Percentiles rank a stretch among this genome's conserved stretches.
phyloP scores from a whole-genome alignment of 441 rosid genomes.

The Croton laevigatus region DNA sequence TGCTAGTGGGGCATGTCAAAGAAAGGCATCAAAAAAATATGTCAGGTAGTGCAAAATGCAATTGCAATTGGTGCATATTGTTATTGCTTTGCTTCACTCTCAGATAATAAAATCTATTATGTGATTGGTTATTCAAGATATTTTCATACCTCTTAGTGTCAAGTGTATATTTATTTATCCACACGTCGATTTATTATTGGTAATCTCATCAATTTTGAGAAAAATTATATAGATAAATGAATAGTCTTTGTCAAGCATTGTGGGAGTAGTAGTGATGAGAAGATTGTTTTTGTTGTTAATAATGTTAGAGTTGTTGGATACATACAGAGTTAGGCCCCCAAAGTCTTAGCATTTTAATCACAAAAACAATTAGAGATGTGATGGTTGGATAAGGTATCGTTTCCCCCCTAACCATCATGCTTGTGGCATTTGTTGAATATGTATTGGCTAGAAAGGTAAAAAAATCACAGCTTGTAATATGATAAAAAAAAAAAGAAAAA shows the following conservation, averaged over 20 bases:
- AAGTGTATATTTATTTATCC: no score
- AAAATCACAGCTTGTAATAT: conserved; percentile 23
- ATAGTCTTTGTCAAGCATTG: conserved; percentile 22
- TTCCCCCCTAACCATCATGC: conserved; percentile 10
- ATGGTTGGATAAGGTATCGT: conserved; percentile 15
- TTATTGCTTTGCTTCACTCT: neutral
- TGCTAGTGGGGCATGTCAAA: conserved; percentile 8
- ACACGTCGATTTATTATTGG: no score
- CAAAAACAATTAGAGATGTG: conserved; percentile 15
- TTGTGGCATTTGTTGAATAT: conserved; percentile 17
- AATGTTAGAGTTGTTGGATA: conserved; percentile 29
- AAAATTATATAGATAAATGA: no score
- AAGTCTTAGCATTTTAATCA: neutral
- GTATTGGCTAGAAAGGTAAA: conserved; percentile 30
- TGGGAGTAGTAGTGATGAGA: conserved; percentile 19
- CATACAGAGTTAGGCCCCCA: conserved; percentile 19
- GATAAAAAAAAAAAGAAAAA: no score
- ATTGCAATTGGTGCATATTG: neutral
- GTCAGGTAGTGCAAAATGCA: neutral
- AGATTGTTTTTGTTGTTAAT: conserved; percentile 22
- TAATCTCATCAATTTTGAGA: neutral
- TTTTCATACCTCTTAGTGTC: no score
- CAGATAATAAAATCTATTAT: neutral
- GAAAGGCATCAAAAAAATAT: neutral
- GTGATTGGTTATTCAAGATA: neutral